Evolutionary conservation across 768 basidiomycete genomes (phyloP).

Genomic region (Mycena sanguinolenta): DNA sequence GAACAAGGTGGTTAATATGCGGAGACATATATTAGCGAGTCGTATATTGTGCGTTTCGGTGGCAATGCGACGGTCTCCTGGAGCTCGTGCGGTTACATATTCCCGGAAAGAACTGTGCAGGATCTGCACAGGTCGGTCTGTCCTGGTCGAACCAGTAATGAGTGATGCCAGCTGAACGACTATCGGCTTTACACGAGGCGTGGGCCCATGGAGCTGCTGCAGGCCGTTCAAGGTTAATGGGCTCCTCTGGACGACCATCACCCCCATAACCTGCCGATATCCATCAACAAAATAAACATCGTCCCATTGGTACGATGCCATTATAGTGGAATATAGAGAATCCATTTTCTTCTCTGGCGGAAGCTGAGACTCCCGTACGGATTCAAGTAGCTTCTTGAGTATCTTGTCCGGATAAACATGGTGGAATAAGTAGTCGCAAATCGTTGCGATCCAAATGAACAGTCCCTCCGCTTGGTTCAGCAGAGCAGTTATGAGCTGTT

Average conservation of each 20-base stretch:
- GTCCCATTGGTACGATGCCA: conserved; percentile 31
- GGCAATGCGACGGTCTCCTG: neutral
- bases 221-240: neutral
- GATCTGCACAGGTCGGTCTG: neutral
- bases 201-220: neutral
- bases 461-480: conserved; percentile 36
- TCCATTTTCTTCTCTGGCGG: conserved; percentile 35
- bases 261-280: conserved; percentile 1
- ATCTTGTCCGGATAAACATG: conserved; percentile 30
- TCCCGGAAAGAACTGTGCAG: conserved; percentile 5
- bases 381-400: conserved; percentile 19
- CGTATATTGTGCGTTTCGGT: neutral
- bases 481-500: conserved; percentile 8
- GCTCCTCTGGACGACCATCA: neutral
- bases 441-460: conserved; percentile 40
- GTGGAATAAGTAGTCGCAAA: conserved; percentile 34
- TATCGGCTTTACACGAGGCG: too few relatives aligned
- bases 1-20: neutral
- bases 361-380: conserved; percentile 5
- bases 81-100: neutral
- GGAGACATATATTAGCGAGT: too few relatives aligned
- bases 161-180: too few relatives aligned
- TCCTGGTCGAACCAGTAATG: too few relatives aligned
- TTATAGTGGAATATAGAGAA: conserved; percentile 29
- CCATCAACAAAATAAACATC: conserved; percentile 27